Conservation (phyloP, 2,329 filamentous ascomycete species). For the Botrytis paeoniae region DNA sequence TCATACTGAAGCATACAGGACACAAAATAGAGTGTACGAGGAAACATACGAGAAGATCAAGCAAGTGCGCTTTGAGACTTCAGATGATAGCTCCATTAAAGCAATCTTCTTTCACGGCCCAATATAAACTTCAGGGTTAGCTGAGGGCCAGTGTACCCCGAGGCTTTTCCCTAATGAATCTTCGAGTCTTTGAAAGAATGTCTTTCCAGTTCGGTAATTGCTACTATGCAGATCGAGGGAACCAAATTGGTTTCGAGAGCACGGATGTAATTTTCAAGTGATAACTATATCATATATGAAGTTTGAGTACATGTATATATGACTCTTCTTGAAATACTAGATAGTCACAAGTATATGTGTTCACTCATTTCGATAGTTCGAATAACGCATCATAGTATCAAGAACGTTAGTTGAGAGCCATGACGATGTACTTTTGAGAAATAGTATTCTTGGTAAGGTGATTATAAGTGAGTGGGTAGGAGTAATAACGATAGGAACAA, state of each 20-base stretch:
- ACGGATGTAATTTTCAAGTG: neutral
- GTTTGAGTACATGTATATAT: neutral
- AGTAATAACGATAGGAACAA: neutral
- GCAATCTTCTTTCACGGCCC: neutral
- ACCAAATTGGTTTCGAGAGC: neutral
- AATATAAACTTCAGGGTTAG: neutral
- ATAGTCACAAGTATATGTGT: no score
- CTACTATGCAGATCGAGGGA: neutral
- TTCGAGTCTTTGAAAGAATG: neutral
- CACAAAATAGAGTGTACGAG: no score
- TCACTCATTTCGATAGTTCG: neutral
- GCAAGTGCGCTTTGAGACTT: neutral
- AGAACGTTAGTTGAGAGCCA: neutral
- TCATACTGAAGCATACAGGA: neutral
- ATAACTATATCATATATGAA: neutral
- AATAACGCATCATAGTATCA: neutral
- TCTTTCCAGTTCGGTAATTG: neutral
- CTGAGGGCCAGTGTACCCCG: neutral
- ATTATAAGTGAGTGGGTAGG: neutral
- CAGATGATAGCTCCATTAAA: neutral
- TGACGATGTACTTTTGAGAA: neutral
- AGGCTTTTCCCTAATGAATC: neutral
- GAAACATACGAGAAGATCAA: neutral
- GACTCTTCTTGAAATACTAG: neutral
- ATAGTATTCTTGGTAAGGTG: neutral